phyloP scores from a whole-genome alignment of 257 asterid species.

The Parsonsia alboflavescens region DNA sequence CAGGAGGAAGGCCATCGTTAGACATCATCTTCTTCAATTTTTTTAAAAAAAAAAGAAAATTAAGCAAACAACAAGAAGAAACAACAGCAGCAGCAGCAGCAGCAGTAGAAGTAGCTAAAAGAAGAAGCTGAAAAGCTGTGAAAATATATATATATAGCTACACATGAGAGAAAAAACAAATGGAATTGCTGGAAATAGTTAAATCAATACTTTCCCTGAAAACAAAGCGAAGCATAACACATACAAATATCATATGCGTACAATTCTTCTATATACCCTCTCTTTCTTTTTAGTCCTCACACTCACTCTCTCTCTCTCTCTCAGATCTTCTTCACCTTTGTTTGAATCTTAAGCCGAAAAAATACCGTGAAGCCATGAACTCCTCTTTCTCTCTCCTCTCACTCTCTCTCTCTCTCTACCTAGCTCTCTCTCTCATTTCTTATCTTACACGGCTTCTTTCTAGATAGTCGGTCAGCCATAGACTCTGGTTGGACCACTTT shows the following conservation, averaged over 20 bases:
- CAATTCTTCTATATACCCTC: background rate
- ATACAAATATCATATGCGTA: constrained; percentile 6
- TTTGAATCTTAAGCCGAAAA: constrained; percentile 48
- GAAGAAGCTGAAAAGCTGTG: constrained; percentile 18
- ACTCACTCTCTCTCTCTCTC: background rate
- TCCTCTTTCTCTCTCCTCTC: background rate
- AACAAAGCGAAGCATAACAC: constrained; percentile 25
- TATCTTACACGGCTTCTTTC: constrained; percentile 57
- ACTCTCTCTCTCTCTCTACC: constrained; percentile 3
- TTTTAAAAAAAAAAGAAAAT: no score
- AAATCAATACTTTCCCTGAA: constrained; percentile 25
- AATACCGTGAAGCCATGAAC: constrained; percentile 41
- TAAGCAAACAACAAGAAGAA: background rate
- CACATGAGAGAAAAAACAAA: constrained; percentile 29
- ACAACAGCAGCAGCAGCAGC: no score
- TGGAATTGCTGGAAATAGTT: constrained; percentile 40
- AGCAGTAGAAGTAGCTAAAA: constrained; percentile 8
- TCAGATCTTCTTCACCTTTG: constrained; percentile 27
- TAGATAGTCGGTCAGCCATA: constrained; percentile 68
- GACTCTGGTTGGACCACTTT: constrained; percentile 73
- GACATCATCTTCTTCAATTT: constrained; percentile 63
- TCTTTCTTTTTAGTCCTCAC: background rate
- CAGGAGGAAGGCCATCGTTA: constrained; percentile 52
- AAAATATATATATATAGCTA: background rate
- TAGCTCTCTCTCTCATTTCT: constrained; percentile 37